Conservation (phyloP, 495 filamentous ascomycete species). For the Neurospora sp. region DNA sequence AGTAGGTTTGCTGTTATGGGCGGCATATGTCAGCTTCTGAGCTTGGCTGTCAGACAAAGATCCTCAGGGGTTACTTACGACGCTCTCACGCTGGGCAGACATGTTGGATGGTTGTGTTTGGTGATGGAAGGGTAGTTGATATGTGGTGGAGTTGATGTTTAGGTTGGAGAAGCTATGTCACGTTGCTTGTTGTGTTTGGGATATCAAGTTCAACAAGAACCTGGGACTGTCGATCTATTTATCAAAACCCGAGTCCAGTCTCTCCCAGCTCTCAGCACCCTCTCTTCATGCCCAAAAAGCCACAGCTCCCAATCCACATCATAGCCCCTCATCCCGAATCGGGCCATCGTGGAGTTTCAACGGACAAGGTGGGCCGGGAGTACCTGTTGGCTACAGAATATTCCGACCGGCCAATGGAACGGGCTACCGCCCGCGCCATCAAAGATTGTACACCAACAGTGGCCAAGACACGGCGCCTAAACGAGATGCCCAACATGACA, state of each 20-base stretch:
- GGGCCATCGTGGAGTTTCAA: background rate
- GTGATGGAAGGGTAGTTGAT: background rate
- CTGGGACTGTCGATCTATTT: background rate
- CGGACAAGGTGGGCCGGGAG: background rate
- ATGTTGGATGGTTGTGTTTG: background rate
- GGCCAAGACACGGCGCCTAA: background rate
- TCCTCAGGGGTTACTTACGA: background rate
- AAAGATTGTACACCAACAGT: background rate
- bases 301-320: background rate
- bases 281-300: background rate
- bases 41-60: background rate
- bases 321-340: background rate
- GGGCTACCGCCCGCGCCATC: background rate
- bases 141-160: background rate
- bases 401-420: background rate
- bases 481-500: background rate
- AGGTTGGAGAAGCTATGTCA: background rate
- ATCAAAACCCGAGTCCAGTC: background rate
- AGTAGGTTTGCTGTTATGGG: background rate
- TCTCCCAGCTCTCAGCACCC: background rate
- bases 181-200: background rate
- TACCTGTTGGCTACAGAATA: background rate
- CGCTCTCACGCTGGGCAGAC: background rate
- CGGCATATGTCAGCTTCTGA: background rate
- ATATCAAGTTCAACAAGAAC: background rate